Evolutionary conservation across 768 basidiomycete species (phyloP).

Genomic region (Tricholoma sp.): DNA sequence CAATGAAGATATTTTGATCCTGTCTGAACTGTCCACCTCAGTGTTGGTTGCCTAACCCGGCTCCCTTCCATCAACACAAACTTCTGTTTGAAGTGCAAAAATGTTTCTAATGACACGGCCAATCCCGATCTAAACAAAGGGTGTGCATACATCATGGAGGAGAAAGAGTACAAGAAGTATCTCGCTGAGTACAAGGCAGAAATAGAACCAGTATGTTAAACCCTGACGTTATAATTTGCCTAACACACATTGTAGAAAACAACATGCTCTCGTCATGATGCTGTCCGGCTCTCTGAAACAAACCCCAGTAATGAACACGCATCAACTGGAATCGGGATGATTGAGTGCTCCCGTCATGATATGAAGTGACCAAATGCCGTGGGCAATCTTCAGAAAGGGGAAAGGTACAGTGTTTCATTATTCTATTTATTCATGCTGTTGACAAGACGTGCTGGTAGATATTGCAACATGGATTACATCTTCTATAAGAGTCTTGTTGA

Average conservation of each 20-base stretch:
- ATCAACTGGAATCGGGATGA: constrained; percentile 22
- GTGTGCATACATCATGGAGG: constrained; percentile 11
- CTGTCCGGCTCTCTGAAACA: constrained; percentile 18
- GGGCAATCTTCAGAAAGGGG: constrained; percentile 27
- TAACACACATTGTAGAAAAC: constrained; percentile 15
- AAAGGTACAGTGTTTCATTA: constrained; percentile 19
- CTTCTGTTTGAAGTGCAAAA: constrained; percentile 17
- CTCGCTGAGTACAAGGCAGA: constrained; percentile 12
- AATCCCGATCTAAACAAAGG: constrained; percentile 12
- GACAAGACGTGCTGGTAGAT: too few relatives aligned
- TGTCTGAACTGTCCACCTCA: too few relatives aligned
- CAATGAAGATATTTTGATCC: too few relatives aligned
- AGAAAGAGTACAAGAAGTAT: constrained; percentile 16
- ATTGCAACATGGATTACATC: constrained; percentile 23
- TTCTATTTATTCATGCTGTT: neutral
- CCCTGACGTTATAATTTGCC: neutral
- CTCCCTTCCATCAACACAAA: constrained; percentile 16
- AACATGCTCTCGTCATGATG: constrained; percentile 24
- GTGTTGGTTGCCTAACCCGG: too few relatives aligned
- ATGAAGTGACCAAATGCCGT: constrained; percentile 21
- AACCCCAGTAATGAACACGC: constrained; percentile 17
- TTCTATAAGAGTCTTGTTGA: constrained; percentile 11
- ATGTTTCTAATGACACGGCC: constrained; percentile 10
- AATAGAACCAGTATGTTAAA: constrained; percentile 14
- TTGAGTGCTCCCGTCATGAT: constrained; percentile 26